Evolutionary conservation across 1,139 yeast species (phyloP), one percentile per base, ranked within the genome.

Genomic region (Diutina catenulata): DNA sequence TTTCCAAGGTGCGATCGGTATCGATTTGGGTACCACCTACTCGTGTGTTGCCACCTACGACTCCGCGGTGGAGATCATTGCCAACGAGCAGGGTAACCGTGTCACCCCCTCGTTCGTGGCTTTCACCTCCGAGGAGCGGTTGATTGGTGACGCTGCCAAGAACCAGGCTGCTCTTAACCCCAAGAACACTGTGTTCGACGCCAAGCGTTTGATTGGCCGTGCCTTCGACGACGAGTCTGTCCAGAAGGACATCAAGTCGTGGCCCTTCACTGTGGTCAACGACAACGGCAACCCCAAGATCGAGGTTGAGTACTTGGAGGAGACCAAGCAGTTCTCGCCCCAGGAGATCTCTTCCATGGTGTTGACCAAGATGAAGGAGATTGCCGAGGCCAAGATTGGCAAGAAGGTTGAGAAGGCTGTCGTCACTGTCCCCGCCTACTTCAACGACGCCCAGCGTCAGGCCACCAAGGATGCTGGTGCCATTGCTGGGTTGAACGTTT

Each of bases 1-100:
- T 75, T 88, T 83, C 83, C 94, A 88, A 80, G 95, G 95, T 80
- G 97, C 97, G 74, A 87, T 88, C 74, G 97, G 98, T 76, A 88
- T 88, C 86, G 95, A 86, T 81, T 81, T 86, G 74, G 97, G 97
- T 79, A 87, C 96, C 59, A 84, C 95, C 54, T 84, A 88, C 83
- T 87, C 96, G 49, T 87, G 96, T 81, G 97, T 87, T 54, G 96
- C 96, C 59, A 83, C 86, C 70, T 84, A 74, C 73, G 94, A 74
- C 72, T 82, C 77, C 74, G 87, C 81, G 65, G 91, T 68, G 42
- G 95, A 64, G 64, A 87, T 87, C 67, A 86, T 87, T 69, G 95
- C 95, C 68, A 87, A 87, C 76, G 96, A 87, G 70, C 95, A 87
- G 77, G 96, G 96, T 81, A 86, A 86, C 88, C 84, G 96, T 75